Conservation (phyloP, 305 asterid species). For the Rubia occidens region DNA sequence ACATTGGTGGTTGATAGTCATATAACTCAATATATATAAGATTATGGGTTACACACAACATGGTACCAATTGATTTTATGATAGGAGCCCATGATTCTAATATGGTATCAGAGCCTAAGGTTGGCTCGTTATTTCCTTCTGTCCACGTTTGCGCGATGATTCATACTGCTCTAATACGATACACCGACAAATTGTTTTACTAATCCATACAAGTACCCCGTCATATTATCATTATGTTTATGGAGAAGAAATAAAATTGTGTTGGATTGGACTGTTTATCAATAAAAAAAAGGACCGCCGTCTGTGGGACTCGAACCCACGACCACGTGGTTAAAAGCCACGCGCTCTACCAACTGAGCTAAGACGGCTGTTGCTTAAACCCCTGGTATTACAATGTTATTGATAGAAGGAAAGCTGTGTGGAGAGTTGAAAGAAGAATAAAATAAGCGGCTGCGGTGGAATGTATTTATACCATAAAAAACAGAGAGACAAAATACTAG, state of each 20-base stretch:
- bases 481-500: not conserved
- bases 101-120: too few species aligned
- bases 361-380: conserved; percentile 13
- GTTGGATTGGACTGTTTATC: too few species aligned
- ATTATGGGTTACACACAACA: too few species aligned
- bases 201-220: not conserved
- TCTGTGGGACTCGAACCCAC: conserved; percentile 34
- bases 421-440: not conserved
- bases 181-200: not conserved
- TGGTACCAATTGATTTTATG: too few species aligned
- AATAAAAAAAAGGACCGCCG: conserved; percentile 11
- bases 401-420: not conserved
- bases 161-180: too few species aligned
- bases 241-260: too few species aligned
- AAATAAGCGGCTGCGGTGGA: not conserved
- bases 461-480: not conserved
- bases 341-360: conserved; percentile 38
- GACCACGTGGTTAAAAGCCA: conserved; percentile 42
- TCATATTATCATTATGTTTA: too few species aligned
- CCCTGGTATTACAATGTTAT: not conserved
- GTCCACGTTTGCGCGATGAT: too few species aligned
- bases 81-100: not conserved
- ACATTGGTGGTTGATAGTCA: too few species aligned
- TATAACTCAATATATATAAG: too few species aligned
- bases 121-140: too few species aligned